phyloP scores from a whole-genome alignment of 805 yeast genomes.

The Cyberlindnera euphorbiae region DNA sequence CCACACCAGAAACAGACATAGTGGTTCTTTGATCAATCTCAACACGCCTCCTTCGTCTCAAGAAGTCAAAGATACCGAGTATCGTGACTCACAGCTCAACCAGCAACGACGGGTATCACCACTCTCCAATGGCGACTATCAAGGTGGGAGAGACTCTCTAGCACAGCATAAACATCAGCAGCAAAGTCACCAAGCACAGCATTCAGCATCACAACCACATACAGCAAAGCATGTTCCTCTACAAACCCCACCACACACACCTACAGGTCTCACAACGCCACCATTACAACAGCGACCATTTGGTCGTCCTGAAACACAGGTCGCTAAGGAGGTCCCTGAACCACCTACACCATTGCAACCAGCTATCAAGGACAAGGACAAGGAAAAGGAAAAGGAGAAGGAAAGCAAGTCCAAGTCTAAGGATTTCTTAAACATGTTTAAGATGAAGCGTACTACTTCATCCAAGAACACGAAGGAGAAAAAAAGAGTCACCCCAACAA shows the following conservation, averaged over 20 bases:
- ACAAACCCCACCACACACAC: neutral
- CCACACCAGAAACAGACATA: conserved; percentile 34
- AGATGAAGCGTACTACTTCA: conserved; percentile 23
- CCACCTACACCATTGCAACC: conserved; percentile 9
- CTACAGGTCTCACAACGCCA: neutral
- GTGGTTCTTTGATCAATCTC: conserved; percentile 21
- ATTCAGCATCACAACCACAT: too few relatives aligned
- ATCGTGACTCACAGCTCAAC: too few relatives aligned
- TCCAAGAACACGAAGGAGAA: conserved; percentile 15
- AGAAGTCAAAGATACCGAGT: conserved; percentile 5
- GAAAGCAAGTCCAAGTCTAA: conserved; percentile 21
- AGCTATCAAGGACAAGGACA: conserved; percentile 7
- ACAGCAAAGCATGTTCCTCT: too few relatives aligned
- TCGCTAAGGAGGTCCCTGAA: conserved; percentile 6
- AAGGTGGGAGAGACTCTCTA: neutral
- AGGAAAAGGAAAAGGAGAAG: conserved; percentile 10
- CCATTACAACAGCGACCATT: conserved; percentile 4
- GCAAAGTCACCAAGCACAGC: too few relatives aligned
- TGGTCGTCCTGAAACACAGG: conserved; percentile 6
- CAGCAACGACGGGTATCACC: conserved; percentile 15
- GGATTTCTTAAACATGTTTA: conserved; percentile 25
- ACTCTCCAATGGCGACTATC: conserved; percentile 5
- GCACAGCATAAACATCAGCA: neutral
- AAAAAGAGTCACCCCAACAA: conserved; percentile 8
- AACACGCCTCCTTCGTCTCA: conserved; percentile 3